Evolutionary conservation across 352 stramenopile genomes (phyloP).

Genomic region (Salisapilia sapeloensis): DNA sequence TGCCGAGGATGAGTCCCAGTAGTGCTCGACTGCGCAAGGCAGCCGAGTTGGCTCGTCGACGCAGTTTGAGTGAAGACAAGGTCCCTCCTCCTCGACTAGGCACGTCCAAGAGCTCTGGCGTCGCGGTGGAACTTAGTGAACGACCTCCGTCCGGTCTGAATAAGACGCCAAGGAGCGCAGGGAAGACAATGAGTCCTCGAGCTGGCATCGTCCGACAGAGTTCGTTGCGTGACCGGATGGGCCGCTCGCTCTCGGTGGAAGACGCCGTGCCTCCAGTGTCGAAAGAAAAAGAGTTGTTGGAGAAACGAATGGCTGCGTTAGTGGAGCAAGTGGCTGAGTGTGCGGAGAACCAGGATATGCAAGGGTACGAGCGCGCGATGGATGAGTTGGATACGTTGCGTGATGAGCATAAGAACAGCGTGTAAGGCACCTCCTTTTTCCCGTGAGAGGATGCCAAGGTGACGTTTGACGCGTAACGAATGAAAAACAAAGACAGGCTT

Average conservation of each 20-base stretch:
- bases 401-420: slow-evolving; percentile 56
- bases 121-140: too few species aligned
- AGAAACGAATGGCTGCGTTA: slow-evolving; percentile 45
- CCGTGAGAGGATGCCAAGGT: too few species aligned
- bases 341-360: slow-evolving; percentile 63
- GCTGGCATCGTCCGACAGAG: slow-evolving; percentile 35
- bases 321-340: slow-evolving; percentile 59
- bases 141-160: too few species aligned
- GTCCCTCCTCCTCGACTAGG: slow-evolving; percentile 44
- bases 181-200: slow-evolving; percentile 26
- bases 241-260: slow-evolving; percentile 10
- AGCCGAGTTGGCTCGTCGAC: slow-evolving; percentile 53
- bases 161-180: slow-evolving; percentile 25
- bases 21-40: slow-evolving; percentile 58
- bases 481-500: too few species aligned
- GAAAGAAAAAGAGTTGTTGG: slow-evolving; percentile 15
- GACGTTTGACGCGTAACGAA: too few species aligned
- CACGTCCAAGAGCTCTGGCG: slow-evolving; percentile 13
- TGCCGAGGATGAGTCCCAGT: slow-evolving; percentile 78
- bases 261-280: slow-evolving; percentile 6
- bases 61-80: slow-evolving; percentile 68
- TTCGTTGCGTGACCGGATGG: slow-evolving; percentile 11
- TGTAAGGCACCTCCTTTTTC: too few species aligned
- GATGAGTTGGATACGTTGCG: slow-evolving; percentile 61
- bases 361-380: slow-evolving; percentile 67